Conservation (phyloP, 345 rosid genomes). For the Eucalyptus curtisii region DNA sequence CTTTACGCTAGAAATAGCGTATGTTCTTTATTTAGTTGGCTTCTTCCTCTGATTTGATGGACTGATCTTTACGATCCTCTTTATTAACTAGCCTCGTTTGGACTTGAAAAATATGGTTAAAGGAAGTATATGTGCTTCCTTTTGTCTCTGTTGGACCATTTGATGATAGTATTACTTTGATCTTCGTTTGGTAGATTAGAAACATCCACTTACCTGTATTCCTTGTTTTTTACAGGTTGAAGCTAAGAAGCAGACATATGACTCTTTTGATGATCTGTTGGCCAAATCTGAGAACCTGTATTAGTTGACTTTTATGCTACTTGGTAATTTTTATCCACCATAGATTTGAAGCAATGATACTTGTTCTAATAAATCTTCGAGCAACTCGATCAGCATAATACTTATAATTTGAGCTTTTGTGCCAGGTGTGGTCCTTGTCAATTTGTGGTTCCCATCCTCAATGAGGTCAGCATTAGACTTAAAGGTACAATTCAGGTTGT, state of each 20-base stretch:
- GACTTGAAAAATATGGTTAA: not conserved
- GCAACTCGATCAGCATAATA: not conserved
- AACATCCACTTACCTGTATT: not conserved
- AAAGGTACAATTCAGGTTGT: conserved; percentile 59
- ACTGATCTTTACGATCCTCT: not conserved
- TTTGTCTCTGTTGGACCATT: not conserved
- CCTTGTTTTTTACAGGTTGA: conserved; percentile 1
- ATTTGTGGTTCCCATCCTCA: conserved; percentile 69
- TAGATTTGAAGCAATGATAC: not conserved
- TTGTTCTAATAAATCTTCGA: not conserved
- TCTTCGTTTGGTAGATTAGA: not conserved
- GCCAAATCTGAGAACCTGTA: conserved; percentile 51
- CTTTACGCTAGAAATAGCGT: not conserved
- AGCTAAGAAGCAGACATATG: conserved; percentile 68
- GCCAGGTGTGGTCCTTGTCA: conserved; percentile 95
- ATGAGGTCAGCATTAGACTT: conserved; percentile 48
- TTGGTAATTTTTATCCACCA: conserved; percentile 23
- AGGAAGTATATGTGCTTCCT: not conserved
- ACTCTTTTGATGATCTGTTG: conserved; percentile 62
- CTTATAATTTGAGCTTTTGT: not conserved
- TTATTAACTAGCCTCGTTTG: not conserved
- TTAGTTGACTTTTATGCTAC: conserved; percentile 76
- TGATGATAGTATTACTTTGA: not conserved
- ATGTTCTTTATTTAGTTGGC: not conserved
- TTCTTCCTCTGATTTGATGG: not conserved